Base-by-base conservation (phyloP, 2,329 filamentous ascomycete genomes). In the Daldinia eschscholtzii region DNA sequence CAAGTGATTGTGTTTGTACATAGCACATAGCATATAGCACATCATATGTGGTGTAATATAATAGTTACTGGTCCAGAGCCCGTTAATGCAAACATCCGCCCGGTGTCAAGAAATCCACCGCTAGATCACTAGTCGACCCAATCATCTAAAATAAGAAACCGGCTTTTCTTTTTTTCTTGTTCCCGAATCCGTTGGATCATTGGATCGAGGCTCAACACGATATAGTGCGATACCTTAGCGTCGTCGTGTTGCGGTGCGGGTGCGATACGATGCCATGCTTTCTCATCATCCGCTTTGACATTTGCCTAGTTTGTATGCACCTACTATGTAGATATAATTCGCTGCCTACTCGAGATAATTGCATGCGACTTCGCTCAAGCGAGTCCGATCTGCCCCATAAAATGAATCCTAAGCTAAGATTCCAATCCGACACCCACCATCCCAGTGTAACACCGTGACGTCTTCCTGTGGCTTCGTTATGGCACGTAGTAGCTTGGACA, bases 141-240 rank as follows among this genome's bases (percentile, higher is more conserved):
- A 20, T 61, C 57, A 37, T 44, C 64, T 63, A 65, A 58, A 48
- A 41, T 48, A 68, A 65, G 57, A 53, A 65, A 37, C 28, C 48
- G 12, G 28, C 35, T 42, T 63, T 63, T 37, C 26, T 50, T 55
- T 48, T 61, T 61, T 33, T 48, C 28, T 58, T 23, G 15, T 46
- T 50, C 13, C 20, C 50, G 10, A 20, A 9, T 13, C 30, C 30
- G 33, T 18, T 37, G 28, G n/a, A 53, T 30, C 13, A 42, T 44
- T 37, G 23, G 52, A 30, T 59, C 55, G 61, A 57, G 50, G 62
- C 61, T 65, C 23, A 66, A 61, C 56, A 57, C 13, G 33, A 28
- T n/a, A 35, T n/a, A 35, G 48, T 20, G 46, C 4, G 52, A 18
- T 52, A 23, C 23, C 9, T 48, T 48, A 48, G 20, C 44, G 20